Conservation (phyloP, 257 asterid genomes). For the Salvia miltiorrhiza region DNA sequence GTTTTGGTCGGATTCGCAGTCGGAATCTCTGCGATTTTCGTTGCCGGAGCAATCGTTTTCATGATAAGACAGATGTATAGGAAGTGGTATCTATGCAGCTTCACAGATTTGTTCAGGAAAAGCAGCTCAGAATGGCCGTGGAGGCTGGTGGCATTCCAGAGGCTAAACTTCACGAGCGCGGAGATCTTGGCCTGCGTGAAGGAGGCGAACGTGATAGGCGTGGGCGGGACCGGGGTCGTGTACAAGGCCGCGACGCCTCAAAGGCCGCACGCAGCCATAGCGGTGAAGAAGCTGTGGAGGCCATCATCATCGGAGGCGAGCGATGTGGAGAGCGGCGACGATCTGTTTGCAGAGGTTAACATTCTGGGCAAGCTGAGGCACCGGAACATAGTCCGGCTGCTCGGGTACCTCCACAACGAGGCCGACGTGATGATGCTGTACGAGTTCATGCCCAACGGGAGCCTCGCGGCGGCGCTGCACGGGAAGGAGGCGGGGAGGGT, state of each 20-base stretch:
- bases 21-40: conserved; percentile 42
- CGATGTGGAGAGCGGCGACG: conserved; percentile 60
- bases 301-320: conserved; percentile 35
- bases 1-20: conserved; percentile 39
- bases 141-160: conserved; percentile 76
- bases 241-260: conserved; percentile 65
- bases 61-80: conserved; percentile 45
- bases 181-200: conserved; percentile 59
- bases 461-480: conserved; percentile 63
- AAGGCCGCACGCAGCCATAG: conserved; percentile 47
- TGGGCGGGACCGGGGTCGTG: conserved; percentile 70
- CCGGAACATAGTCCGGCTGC: conserved; percentile 59
- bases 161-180: conserved; percentile 56
- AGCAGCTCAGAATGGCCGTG: conserved; percentile 68
- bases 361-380: conserved; percentile 72
- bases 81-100: conserved; percentile 58
- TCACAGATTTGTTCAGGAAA: conserved; percentile 48
- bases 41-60: conserved; percentile 29
- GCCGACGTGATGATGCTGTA: conserved; percentile 68
- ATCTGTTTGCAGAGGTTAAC: conserved; percentile 60
- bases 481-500: conserved; percentile 50
- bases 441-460: conserved; percentile 83
- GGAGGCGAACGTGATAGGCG: conserved; percentile 70
- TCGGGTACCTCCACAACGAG: conserved; percentile 71
- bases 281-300: conserved; percentile 73